Percentiles rank a stretch among this genome's conserved stretches.
Conservation (phyloP, 2,329 filamentous ascomycete genomes). For the Pestalotiopsis sp. region DNA sequence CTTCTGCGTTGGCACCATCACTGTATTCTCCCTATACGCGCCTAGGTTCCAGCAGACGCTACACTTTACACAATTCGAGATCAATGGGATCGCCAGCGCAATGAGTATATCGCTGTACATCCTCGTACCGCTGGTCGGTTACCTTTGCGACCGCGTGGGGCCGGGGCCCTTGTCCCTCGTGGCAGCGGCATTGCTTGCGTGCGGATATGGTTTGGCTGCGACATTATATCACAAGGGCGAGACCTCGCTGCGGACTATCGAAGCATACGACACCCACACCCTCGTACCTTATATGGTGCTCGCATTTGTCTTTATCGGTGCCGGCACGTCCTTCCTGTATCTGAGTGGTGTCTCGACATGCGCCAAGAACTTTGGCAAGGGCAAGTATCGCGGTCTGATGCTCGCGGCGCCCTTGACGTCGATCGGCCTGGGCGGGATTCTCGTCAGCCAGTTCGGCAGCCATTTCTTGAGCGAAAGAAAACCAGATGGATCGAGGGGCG, state of each 20-base stretch:
- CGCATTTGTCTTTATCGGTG: constrained; percentile 81
- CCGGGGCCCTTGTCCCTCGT: constrained; percentile 76
- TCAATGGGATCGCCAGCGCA: constrained; percentile 85
- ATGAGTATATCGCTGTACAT: constrained; percentile 90
- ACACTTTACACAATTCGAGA: constrained; percentile 86
- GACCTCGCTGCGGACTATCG: constrained; percentile 30
- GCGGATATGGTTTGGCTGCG: constrained; percentile 83
- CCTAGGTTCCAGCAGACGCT: constrained; percentile 85
- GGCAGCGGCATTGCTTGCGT: constrained; percentile 73
- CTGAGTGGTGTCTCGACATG: constrained; percentile 89
- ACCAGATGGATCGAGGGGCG: constrained; percentile 63
- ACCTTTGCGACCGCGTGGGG: constrained; percentile 86
- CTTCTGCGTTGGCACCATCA: constrained; percentile 88
- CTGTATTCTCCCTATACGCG: constrained; percentile 91
- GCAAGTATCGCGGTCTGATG: constrained; percentile 84
- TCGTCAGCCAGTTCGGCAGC: constrained; percentile 87
- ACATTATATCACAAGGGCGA: constrained; percentile 64
- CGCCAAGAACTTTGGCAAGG: constrained; percentile 95
- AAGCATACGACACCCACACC: constrained; percentile 55
- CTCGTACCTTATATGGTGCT: constrained; percentile 83
- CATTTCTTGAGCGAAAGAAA: constrained; percentile 72
- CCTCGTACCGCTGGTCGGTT: constrained; percentile 87
- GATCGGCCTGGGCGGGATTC: constrained; percentile 94
- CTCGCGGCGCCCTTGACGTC: constrained; percentile 89
- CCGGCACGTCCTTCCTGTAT: constrained; percentile 88